Conservation (phyloP, 2,329 filamentous ascomycete species). For the Aureobasidium sp. region DNA sequence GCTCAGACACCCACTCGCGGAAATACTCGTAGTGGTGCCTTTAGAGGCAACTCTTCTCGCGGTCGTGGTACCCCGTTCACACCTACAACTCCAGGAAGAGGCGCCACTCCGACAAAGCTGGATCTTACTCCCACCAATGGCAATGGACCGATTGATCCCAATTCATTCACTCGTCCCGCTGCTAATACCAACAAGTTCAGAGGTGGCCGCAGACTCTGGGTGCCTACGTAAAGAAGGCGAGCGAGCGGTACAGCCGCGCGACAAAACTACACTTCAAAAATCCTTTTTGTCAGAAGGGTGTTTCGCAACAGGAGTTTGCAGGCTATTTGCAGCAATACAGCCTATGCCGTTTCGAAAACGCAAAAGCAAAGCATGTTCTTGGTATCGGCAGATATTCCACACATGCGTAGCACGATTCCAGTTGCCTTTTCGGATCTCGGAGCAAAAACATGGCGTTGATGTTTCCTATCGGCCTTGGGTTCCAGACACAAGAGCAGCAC, state of each 20-base stretch:
- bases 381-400: neutral
- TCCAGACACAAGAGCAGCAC: neutral
- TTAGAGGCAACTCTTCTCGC: slow-evolving; percentile 17
- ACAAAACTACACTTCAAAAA: neutral
- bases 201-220: slow-evolving; percentile 26
- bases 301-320: neutral
- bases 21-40: slow-evolving; percentile 18
- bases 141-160: slow-evolving; percentile 27
- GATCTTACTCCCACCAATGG: slow-evolving; percentile 3
- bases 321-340: neutral
- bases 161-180: slow-evolving; percentile 27
- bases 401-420: neutral
- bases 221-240: slow-evolving; percentile 21
- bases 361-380: neutral
- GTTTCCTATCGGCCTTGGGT: neutral
- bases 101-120: neutral
- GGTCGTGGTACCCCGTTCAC: slow-evolving; percentile 13
- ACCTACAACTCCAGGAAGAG: neutral
- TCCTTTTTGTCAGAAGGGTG: neutral
- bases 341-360: neutral
- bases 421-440: neutral
- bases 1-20: slow-evolving; percentile 17
- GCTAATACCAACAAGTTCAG: slow-evolving; percentile 20
- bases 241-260: neutral
- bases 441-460: neutral